Base-by-base conservation (phyloP, 1,284 basidiomycete species). In the Omphalotus olearius region DNA sequence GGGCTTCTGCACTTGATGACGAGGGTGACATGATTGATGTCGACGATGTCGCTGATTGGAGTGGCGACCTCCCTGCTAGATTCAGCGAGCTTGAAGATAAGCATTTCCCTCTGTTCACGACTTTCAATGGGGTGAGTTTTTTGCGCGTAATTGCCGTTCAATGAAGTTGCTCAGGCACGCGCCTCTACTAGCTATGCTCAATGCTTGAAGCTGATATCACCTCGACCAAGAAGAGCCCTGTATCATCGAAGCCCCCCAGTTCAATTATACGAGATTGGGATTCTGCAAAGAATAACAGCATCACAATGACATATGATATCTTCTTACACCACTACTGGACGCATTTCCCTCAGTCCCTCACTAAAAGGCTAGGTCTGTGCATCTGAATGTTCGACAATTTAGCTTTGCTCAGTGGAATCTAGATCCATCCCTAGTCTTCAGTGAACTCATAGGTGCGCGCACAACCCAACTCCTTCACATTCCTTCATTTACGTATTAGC, bases 31-130 rank as follows among this genome's bases (percentile, higher is more conserved):
- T 81, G 6, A 66, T 79, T 5, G 74, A 81, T 54, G 59, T 57
- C 0, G 79, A 84, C 9, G 80, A 83, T 47, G 70, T 76, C 37
- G 59, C 68, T 0, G 66, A 70, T 30, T 75, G 72, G 64, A 66
- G 69, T 6, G 64, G 57, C 1, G 70, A 76, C 51, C 67, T 88
- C 2, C 86, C 86, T 1, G 57, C 61, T 16, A 69, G 64, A n/a
- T 88, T 80, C 56, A 81, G 82, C 38, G 71, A 76, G 13, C 66
- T 89, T 3, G 59, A 69, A 25, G 83, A 84, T 28, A 61, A 69
- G 0, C 79, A 90, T 60, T 90, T 88, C 53, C 88, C 87, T 0
- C 63, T 89, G 52, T 90, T 90, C 54, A 60, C 86, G 6, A 85
- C 84, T 0, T 83, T 81, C 44, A 78, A 86, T 55, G 71, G 74